Evolutionary conservation across 23 red algal genomes (phyloP), one percentile per base, ranked within the genome.

Genomic region (Gracilaria gracilis): DNA sequence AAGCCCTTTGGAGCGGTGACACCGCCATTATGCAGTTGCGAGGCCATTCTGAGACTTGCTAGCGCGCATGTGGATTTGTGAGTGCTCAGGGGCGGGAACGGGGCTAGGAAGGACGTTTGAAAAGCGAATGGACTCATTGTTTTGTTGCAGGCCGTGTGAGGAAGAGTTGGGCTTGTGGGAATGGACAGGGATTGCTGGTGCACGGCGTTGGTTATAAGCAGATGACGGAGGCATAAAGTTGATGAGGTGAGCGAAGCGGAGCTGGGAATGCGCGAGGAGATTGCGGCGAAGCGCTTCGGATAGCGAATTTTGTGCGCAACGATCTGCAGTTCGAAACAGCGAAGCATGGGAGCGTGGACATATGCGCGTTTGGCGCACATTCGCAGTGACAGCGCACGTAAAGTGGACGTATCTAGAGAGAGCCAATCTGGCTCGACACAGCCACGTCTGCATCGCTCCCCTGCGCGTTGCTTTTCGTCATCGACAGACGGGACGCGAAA

Each of bases 1-100:
- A 99, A 99, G 25, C 97, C 97, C 81, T 74, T 81, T 27, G 97
- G 82, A 64, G 97, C 88, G 24, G 97, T 96, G 28, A 99, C 88
- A 48, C 87, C 87, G 49, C 88, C 94, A 49, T 88, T 93, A 19
- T 69, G 59, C 27, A 90, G 27, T 36, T 90, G 71, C 36, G 61
- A 58, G 17, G 57, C 29, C 87, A 90, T 90, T n/a, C 0, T 62
- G 15, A 54, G 36, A n/a, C n/a, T n/a, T 0, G 49, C 9, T 21
- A 57, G 36, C 37, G 50, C 0, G 72, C 72, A 77, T 77, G 72
- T 37, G 23, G 72, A 50, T 15, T 46, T 4, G 38, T 1, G 23
- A 51, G 39, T 28, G 11, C 20, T 39, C 27, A 40, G 40, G 21
- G 1, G 0, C 39, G 39, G 24, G 14, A 77, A 50, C 6, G 72